Evolutionary conservation across 1,139 yeast genomes (phyloP), one percentile per base, ranked within the genome.

Genomic region (Kurtzmaniella quercitrusa): DNA sequence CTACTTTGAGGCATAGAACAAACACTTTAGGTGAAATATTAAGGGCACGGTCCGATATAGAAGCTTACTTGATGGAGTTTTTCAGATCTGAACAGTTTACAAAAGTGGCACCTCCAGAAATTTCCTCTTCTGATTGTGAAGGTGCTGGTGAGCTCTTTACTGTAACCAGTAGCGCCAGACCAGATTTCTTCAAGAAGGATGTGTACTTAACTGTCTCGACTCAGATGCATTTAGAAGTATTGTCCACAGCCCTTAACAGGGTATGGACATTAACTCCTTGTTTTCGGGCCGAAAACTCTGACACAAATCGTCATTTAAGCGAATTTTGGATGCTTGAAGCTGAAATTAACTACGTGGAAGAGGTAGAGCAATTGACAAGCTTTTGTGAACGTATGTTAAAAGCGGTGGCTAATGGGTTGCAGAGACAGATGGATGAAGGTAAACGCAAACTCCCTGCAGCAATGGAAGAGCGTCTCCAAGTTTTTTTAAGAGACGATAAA

Each of bases 271-370:
- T 93, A 38, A 74, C 91, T 0, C 98, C 98, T 1, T 88, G 96
- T 46, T 94, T 94, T 58, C 70, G 99, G 47, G 98, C 98, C 0
- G 99, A 94, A 57, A 78, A 78, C 41, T 86, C 96, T 42, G 89
- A 88, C 53, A 94, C 99, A 0, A 87, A 82, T 52, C 74, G 98
- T 39, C 99, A 94, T 59, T 65, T 94, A 48, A 79, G 94, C 48
- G 99, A 94, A 60, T 94, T 94, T 61, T 93, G 98, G 97, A 91
- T 94, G 97, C 66, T 93, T 3, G 99, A 94, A 61, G 95, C 91
- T 0, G 99, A 94, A 57, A 61, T 89, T 23, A 81, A 89, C 12
- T 86, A 86, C 59, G 65, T 85, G 2, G 71, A 76, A 9, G 61
- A 68, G 12, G 72, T 89, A 6, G 56, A 60, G 2, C 85, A 84